Percentiles rank a stretch among this genome's conserved stretches.
Conservation (phyloP, 768 basidiomycete species). For the Tremella mesenterica region DNA sequence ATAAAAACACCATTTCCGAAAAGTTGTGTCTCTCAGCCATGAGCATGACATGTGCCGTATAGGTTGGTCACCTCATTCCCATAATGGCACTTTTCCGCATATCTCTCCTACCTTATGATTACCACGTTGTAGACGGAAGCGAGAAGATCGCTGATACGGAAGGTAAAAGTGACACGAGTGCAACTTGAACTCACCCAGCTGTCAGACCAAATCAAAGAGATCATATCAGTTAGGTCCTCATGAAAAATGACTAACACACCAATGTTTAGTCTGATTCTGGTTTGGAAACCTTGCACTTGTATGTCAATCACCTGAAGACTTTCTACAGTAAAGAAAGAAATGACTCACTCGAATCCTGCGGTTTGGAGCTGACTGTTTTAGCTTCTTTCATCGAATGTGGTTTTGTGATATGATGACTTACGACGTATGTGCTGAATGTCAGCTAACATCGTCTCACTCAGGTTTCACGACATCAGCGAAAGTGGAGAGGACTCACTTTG, state of each 20-base stretch:
- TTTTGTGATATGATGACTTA: neutral
- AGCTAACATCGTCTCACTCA: neutral
- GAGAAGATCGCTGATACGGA: neutral
- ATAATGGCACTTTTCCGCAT: too few species aligned
- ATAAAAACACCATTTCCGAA: too few species aligned
- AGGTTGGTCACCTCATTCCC: too few species aligned
- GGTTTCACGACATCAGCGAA: too few species aligned
- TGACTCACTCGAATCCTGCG: conserved; percentile 69
- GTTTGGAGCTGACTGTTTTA: conserved; percentile 60
- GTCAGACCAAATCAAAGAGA: neutral
- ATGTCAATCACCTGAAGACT: neutral
- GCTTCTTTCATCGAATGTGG: neutral
- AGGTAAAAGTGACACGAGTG: neutral
- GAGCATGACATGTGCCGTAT: too few species aligned
- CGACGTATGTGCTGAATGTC: neutral
- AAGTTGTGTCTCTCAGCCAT: too few species aligned
- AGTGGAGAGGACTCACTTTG: too few species aligned
- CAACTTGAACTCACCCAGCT: conserved; percentile 18
- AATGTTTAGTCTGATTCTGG: conserved; percentile 87
- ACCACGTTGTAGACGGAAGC: neutral
- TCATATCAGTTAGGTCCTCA: neutral
- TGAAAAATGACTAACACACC: conserved; percentile 52
- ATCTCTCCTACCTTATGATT: too few species aligned
- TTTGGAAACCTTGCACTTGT: conserved; percentile 44
- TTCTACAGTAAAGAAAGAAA: conserved; percentile 2